Conservation (phyloP, 306 rosid genomes). For the Hippophae rhamnoides region DNA sequence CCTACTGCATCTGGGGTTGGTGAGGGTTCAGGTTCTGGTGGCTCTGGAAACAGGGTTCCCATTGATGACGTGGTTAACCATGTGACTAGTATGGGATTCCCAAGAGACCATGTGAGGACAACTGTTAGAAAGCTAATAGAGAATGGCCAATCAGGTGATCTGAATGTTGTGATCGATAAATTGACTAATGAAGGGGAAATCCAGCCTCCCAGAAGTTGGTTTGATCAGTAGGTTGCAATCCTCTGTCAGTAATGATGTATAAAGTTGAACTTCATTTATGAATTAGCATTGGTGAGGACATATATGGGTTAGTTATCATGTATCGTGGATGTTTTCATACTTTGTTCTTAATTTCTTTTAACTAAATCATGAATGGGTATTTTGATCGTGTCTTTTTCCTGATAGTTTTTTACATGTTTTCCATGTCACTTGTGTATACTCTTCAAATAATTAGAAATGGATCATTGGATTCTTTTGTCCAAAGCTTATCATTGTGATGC, state of each 20-base stretch:
- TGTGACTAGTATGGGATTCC: conserved; percentile 78
- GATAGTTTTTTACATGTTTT: too few relatives aligned
- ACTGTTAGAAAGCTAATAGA: conserved; percentile 77
- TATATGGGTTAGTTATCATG: neutral
- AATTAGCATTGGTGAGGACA: conserved; percentile 20
- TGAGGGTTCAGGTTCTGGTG: conserved; percentile 48
- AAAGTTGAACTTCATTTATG: conserved; percentile 29
- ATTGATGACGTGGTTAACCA: conserved; percentile 70
- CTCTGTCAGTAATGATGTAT: conserved; percentile 22
- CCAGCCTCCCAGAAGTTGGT: conserved; percentile 71
- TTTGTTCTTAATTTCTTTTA: too few relatives aligned
- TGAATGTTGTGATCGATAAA: conserved; percentile 77
- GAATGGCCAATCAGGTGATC: conserved; percentile 78
- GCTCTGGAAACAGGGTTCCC: conserved; percentile 56
- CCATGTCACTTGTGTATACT: too few relatives aligned
- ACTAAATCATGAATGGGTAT: too few relatives aligned
- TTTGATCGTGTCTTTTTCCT: too few relatives aligned
- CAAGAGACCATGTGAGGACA: conserved; percentile 73
- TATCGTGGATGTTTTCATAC: too few relatives aligned
- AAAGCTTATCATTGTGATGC: neutral
- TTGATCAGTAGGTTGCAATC: conserved; percentile 43
- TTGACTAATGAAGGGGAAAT: conserved; percentile 66
- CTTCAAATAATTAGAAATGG: conserved; percentile 8
- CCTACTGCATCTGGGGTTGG: conserved; percentile 60
- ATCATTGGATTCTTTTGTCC: conserved; percentile 8